These are phyloP conservation scores for Hemileia vastatrix DNA, from an alignment of 1,284 basidiomycete genomes.

Conservation along the genomic window DNA sequence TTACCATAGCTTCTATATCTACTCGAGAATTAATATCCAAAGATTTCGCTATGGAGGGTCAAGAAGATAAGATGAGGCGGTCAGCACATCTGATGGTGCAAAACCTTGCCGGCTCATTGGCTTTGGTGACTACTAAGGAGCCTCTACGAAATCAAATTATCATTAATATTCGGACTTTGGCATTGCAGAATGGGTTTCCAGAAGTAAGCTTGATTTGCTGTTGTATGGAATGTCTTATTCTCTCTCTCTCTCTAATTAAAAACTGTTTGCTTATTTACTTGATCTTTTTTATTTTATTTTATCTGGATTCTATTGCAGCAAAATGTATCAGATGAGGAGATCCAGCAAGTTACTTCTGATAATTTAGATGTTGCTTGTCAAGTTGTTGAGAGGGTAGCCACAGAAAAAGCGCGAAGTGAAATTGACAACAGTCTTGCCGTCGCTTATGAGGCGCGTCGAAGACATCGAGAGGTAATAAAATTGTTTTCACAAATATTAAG, in stretches of 20 bases:
- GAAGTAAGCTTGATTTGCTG: constrained; percentile 47
- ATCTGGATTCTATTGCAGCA: constrained; percentile 43
- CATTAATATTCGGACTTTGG: constrained; percentile 71
- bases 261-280: background rate
- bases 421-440: constrained; percentile 79
- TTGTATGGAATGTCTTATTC: background rate
- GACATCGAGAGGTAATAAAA: constrained; percentile 68
- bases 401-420: constrained; percentile 91
- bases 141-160: constrained; percentile 86
- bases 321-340: constrained; percentile 50
- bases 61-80: constrained; percentile 79
- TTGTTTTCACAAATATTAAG: background rate
- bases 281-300: background rate
- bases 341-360: constrained; percentile 75
- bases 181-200: constrained; percentile 68
- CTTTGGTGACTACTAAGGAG: constrained; percentile 96
- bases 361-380: constrained; percentile 90
- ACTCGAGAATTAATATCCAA: constrained; percentile 90
- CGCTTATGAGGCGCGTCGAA: constrained; percentile 73
- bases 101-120: constrained; percentile 90
- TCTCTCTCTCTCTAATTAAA: background rate
- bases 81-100: constrained; percentile 95
- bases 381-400: constrained; percentile 93
- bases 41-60: constrained; percentile 90
- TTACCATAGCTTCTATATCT: constrained; percentile 96